Evolutionary conservation across 192 early-diverging fungal genomes (phyloP).

Genomic region (Phycomyces blakesleeanus): DNA sequence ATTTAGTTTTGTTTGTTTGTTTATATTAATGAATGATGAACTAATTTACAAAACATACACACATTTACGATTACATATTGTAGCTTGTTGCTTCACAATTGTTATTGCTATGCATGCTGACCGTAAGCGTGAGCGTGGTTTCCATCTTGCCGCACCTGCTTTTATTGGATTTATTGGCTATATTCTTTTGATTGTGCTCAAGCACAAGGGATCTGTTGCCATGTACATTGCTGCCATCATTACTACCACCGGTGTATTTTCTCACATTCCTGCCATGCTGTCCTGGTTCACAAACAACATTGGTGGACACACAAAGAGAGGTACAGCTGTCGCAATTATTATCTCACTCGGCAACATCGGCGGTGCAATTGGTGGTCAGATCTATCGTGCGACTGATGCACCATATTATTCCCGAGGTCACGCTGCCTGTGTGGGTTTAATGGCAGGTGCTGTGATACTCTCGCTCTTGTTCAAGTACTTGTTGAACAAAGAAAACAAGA

Average conservation of each 20-base stretch:
- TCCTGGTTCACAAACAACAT: constrained; percentile 65
- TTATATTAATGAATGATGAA: too few relatives aligned
- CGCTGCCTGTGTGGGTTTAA: constrained; percentile 44
- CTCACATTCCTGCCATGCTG: constrained; percentile 58
- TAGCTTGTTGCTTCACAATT: constrained; percentile 34
- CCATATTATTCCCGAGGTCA: constrained; percentile 50
- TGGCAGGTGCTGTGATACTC: constrained; percentile 44
- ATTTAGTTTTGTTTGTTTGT: not conserved
- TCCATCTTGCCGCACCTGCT: constrained; percentile 37
- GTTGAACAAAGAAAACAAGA: constrained; percentile 58
- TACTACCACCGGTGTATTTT: constrained; percentile 42
- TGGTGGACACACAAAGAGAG: constrained; percentile 71
- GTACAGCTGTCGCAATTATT: constrained; percentile 59
- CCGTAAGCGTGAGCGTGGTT: constrained; percentile 41
- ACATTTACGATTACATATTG: too few relatives aligned
- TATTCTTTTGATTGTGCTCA: constrained; percentile 38
- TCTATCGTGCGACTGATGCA: constrained; percentile 62
- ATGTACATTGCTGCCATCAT: constrained; percentile 42
- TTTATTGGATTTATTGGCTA: constrained; percentile 47
- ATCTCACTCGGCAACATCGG: constrained; percentile 70
- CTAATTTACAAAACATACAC: too few relatives aligned
- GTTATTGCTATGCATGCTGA: constrained; percentile 35
- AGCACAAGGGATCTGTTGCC: constrained; percentile 21
- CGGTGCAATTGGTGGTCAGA: constrained; percentile 69
- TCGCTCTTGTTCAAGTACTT: constrained; percentile 48